Conservation (phyloP, 495 filamentous ascomycete species). For the Penicillium coprophilum region DNA sequence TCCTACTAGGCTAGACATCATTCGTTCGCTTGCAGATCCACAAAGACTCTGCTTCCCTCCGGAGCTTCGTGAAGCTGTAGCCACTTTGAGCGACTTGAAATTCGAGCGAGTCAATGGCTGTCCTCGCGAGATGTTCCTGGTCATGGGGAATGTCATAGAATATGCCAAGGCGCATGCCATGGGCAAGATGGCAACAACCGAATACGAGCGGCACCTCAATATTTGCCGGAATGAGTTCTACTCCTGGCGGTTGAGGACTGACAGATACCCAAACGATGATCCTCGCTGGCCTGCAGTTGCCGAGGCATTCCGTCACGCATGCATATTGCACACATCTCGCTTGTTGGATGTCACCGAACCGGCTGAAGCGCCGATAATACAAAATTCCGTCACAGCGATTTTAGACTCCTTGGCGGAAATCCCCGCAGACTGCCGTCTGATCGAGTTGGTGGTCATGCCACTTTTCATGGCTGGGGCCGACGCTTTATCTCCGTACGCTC, state of each 20-base stretch:
- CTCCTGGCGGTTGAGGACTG: constrained; percentile 27
- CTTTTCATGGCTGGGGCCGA: constrained; percentile 42
- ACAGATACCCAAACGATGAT: constrained; percentile 31
- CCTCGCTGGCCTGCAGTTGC: constrained; percentile 33
- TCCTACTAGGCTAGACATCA: constrained; percentile 36
- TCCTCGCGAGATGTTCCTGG: constrained; percentile 34
- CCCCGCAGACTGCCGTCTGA: constrained; percentile 25
- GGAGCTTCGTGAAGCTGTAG: constrained; percentile 32
- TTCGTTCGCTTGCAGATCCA: constrained; percentile 36
- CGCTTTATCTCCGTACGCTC: constrained; percentile 32
- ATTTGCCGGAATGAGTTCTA: constrained; percentile 27
- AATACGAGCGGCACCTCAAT: constrained; percentile 24
- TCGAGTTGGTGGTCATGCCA: constrained; percentile 37
- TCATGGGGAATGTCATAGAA: constrained; percentile 37
- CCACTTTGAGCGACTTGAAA: constrained; percentile 28
- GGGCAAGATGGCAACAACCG: constrained; percentile 20
- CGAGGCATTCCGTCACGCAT: constrained; percentile 36
- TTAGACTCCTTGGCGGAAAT: constrained; percentile 36
- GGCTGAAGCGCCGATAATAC: constrained; percentile 27
- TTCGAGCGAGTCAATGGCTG: constrained; percentile 43
- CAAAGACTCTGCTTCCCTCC: constrained; percentile 37
- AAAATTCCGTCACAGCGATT: constrained; percentile 32
- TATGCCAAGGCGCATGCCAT: constrained; percentile 32
- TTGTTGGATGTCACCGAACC: constrained; percentile 31
- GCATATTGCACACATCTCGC: constrained; percentile 36